A percentile compares a stretch with the other conserved stretches of the same genome.
Evolutionary conservation across 768 basidiomycete genomes (phyloP).

Genomic region (Porpolomopsis calyptriformis): DNA sequence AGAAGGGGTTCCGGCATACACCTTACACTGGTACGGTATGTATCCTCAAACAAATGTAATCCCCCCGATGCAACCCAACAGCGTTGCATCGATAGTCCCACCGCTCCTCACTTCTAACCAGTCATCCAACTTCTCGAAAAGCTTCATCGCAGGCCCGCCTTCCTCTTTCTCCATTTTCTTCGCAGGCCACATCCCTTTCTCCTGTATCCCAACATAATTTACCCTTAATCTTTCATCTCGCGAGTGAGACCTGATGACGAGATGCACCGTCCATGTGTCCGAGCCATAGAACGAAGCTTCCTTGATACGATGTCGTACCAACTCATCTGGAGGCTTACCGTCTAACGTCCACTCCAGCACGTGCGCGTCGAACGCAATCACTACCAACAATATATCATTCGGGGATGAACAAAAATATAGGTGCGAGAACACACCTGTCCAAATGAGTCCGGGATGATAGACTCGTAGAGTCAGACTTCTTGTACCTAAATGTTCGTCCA

Average conservation of each 20-base stretch:
- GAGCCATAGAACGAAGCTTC: slow-evolving; percentile 81
- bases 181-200: slow-evolving; percentile 78
- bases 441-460: slow-evolving; percentile 72
- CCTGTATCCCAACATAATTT: slow-evolving; percentile 75
- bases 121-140: slow-evolving; percentile 65
- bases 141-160: slow-evolving; percentile 50
- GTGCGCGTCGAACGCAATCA: slow-evolving; percentile 85
- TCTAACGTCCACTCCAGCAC: slow-evolving; percentile 80
- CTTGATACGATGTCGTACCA: slow-evolving; percentile 79
- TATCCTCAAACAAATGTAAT: slow-evolving; percentile 30
- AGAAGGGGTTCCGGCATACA: too few species aligned
- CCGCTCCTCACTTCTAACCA: slow-evolving; percentile 61
- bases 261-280: slow-evolving; percentile 60
- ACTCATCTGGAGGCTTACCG: slow-evolving; percentile 63
- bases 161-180: slow-evolving; percentile 42
- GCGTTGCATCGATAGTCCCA: slow-evolving; percentile 54
- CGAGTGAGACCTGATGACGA: slow-evolving; percentile 49
- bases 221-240: slow-evolving; percentile 35
- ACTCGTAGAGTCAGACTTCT: slow-evolving; percentile 61
- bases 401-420: not conserved
- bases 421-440: slow-evolving; percentile 51
- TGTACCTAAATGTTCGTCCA: slow-evolving; percentile 48
- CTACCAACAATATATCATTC: slow-evolving; percentile 22
- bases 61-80: slow-evolving; percentile 66
- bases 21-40: too few species aligned